Evolutionary conservation across 768 basidiomycete species (phyloP).

Genomic region (Pisolithus orientalis): DNA sequence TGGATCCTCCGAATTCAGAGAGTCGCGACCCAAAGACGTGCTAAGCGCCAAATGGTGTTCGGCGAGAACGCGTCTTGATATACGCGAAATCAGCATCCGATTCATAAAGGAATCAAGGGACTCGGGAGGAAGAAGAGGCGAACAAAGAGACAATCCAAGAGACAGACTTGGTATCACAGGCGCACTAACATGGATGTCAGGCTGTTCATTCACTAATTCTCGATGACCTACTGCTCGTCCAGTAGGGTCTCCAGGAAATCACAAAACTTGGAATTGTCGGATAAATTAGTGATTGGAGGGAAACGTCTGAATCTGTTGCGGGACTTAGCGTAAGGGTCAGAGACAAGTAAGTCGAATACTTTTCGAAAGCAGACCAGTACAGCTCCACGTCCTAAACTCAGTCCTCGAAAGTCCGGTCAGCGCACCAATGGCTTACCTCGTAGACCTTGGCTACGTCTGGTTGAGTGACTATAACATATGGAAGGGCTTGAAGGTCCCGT

Average conservation of each 20-base stretch:
- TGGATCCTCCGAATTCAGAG: conserved; percentile 38
- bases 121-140: conserved; percentile 71
- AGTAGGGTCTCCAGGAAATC: conserved; percentile 57
- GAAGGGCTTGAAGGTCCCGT: conserved; percentile 79
- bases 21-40: conserved; percentile 37
- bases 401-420: background rate
- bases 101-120: conserved; percentile 82
- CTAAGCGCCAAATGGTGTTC: conserved; percentile 88
- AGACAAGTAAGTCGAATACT: conserved; percentile 35
- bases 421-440: conserved; percentile 45
- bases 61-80: conserved; percentile 81
- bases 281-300: conserved; percentile 62
- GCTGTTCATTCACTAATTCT: background rate
- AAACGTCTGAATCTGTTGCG: conserved; percentile 59
- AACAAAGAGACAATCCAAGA: conserved; percentile 80
- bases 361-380: conserved; percentile 85
- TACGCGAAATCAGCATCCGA: conserved; percentile 86
- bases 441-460: conserved; percentile 81
- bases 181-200: conserved; percentile 40
- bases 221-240: conserved; percentile 61
- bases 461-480: conserved; percentile 82
- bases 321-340: conserved; percentile 5
- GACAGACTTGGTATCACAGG: conserved; percentile 76
- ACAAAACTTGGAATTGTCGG: conserved; percentile 79
- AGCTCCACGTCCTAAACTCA: conserved; percentile 38